Evolutionary conservation across 2,329 filamentous ascomycete genomes (phyloP).

Genomic region (Aaosphaeria pasadenensis): DNA sequence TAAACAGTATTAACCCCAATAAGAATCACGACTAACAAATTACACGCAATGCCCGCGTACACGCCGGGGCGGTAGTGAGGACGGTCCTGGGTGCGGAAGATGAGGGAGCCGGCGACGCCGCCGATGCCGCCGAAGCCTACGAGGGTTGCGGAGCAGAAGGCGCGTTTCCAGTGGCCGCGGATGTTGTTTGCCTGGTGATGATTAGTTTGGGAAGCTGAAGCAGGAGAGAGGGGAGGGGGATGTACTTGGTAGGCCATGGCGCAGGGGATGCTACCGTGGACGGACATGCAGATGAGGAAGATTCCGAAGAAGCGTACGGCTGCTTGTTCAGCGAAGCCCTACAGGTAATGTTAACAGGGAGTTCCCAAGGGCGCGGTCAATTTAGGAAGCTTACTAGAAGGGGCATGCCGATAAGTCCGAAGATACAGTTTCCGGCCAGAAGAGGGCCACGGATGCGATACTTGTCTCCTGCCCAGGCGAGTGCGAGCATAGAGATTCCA

Average conservation of each 20-base stretch:
- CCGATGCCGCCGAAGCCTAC: conserved; percentile 49
- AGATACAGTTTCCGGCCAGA: conserved; percentile 62
- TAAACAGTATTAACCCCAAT: conserved; percentile 23
- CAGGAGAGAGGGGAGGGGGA: not conserved
- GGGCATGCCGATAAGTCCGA: conserved; percentile 66
- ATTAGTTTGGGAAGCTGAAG: not conserved
- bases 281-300: conserved; percentile 72
- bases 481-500: conserved; percentile 45
- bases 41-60: conserved; percentile 14
- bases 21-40: conserved; percentile 33
- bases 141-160: conserved; percentile 71
- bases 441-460: conserved; percentile 65
- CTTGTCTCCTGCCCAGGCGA: conserved; percentile 64
- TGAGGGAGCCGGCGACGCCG: not conserved
- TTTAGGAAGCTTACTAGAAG: conserved; percentile 49
- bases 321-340: conserved; percentile 57
- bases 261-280: conserved; percentile 73
- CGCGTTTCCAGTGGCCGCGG: conserved; percentile 84
- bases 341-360: no score
- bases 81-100: not conserved
- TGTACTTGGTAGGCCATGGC: conserved; percentile 67
- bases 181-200: conserved; percentile 69
- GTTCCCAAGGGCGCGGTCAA: not conserved
- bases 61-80: not conserved
- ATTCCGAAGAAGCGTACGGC: conserved; percentile 69